Evolutionary conservation across 768 basidiomycete genomes (phyloP).

Genomic region (Daedaleopsis nitida): DNA sequence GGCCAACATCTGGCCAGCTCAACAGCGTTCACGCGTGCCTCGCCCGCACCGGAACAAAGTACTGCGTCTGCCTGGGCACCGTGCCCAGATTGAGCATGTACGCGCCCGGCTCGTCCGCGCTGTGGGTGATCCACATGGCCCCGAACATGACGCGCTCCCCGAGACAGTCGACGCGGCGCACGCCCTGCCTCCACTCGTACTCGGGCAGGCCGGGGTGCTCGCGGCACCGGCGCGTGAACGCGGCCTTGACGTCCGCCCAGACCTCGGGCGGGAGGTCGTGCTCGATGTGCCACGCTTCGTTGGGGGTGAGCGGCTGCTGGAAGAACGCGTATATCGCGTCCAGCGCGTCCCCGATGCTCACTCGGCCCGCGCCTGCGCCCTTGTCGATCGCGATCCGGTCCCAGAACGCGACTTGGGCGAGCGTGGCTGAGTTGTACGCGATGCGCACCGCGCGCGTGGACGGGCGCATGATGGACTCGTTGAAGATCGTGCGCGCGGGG

Average conservation of each 20-base stretch:
- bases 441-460: slow-evolving; percentile 26
- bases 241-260: slow-evolving; percentile 25
- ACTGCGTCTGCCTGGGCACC: neutral
- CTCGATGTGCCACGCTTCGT: slow-evolving; percentile 30
- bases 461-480: slow-evolving; percentile 27
- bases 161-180: slow-evolving; percentile 52
- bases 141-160: slow-evolving; percentile 48
- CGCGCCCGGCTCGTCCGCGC: slow-evolving; percentile 30
- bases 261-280: slow-evolving; percentile 19
- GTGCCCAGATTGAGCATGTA: slow-evolving; percentile 42
- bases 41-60: neutral
- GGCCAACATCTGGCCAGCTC: neutral
- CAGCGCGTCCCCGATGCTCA: slow-evolving; percentile 49
- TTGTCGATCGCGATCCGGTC: slow-evolving; percentile 49
- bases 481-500: slow-evolving; percentile 22
- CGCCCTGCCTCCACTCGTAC: slow-evolving; percentile 42
- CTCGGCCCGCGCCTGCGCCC: slow-evolving; percentile 15
- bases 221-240: slow-evolving; percentile 39
- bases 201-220: slow-evolving; percentile 41
- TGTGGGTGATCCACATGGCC: slow-evolving; percentile 38
- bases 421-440: slow-evolving; percentile 20
- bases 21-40: neutral
- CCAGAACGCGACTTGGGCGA: slow-evolving; percentile 36
- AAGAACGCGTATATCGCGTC: slow-evolving; percentile 52
- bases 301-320: slow-evolving; percentile 41